Percentiles rank a stretch among this genome's conserved stretches.
Evolutionary conservation across 116 monocot genomes (phyloP).

Genomic region (Papilionanthe hybrid): DNA sequence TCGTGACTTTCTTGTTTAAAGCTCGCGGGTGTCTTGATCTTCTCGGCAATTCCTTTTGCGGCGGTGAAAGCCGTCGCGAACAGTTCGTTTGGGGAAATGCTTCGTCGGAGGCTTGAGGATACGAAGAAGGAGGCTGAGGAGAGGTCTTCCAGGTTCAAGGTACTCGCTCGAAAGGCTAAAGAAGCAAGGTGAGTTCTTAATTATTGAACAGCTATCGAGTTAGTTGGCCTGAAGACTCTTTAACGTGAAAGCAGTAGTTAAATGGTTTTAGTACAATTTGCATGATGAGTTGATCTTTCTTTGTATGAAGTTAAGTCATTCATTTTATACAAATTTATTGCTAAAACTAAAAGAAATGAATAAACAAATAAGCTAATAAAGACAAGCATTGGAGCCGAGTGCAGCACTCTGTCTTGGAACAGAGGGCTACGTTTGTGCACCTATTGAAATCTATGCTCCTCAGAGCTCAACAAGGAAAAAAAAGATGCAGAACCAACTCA

Average conservation of each 20-base stretch:
- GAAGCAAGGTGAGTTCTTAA: constrained; percentile 24
- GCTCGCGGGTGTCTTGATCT: constrained; percentile 80
- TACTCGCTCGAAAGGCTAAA: constrained; percentile 28
- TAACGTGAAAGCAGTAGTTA: background rate
- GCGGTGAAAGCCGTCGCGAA: constrained; percentile 91
- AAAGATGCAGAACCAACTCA: too few species aligned
- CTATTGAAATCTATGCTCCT: too few species aligned
- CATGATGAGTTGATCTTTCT: too few species aligned
- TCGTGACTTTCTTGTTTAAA: constrained; percentile 5
- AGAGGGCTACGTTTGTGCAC: too few species aligned
- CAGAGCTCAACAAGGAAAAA: too few species aligned
- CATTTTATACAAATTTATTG: too few species aligned
- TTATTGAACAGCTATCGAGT: background rate
- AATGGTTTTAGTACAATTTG: too few species aligned
- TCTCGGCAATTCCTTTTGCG: constrained; percentile 89
- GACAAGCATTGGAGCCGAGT: too few species aligned
- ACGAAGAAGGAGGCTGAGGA: constrained; percentile 50
- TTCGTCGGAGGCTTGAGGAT: constrained; percentile 62
- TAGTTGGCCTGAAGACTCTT: background rate
- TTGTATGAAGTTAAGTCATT: too few species aligned
- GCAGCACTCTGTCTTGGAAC: too few species aligned
- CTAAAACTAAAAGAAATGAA: too few species aligned
- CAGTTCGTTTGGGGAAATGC: constrained; percentile 68
- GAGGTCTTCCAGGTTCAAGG: constrained; percentile 26
- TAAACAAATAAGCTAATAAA: too few species aligned